Conservation (phyloP, 345 rosid genomes). For the Citrus cavaleriei region DNA sequence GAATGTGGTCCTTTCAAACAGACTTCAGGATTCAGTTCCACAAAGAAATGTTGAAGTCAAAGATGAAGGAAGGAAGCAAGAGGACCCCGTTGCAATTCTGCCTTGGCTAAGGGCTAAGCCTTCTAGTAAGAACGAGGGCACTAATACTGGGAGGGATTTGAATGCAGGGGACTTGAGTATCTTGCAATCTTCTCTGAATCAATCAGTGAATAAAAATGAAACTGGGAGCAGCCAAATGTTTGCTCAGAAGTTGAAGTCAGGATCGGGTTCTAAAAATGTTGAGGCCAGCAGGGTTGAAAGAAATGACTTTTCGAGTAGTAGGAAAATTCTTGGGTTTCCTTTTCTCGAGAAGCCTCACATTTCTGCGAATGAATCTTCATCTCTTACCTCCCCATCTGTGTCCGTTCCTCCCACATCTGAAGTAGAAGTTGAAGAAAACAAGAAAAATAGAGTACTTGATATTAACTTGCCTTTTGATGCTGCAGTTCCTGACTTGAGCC, state of each 20-base stretch:
- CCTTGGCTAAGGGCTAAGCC: slow-evolving; percentile 68
- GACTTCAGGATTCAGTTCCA: slow-evolving; percentile 31
- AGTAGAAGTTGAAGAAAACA: slow-evolving; percentile 30
- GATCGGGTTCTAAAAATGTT: slow-evolving; percentile 33
- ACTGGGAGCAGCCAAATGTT: slow-evolving; percentile 28
- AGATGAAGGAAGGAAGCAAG: slow-evolving; percentile 46
- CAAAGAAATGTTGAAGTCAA: slow-evolving; percentile 29
- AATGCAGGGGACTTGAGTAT: slow-evolving; percentile 29
- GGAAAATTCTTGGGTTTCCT: slow-evolving; percentile 58
- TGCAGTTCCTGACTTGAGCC: slow-evolving; percentile 37
- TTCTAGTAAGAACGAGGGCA: slow-evolving; percentile 31
- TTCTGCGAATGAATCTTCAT: slow-evolving; percentile 36
- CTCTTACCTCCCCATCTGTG: slow-evolving; percentile 34
- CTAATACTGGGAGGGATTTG: slow-evolving; percentile 38
- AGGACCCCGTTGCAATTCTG: slow-evolving; percentile 36
- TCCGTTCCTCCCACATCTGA: slow-evolving; percentile 32
- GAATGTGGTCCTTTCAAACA: slow-evolving; percentile 42
- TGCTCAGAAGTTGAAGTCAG: slow-evolving; percentile 33
- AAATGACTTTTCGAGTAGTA: slow-evolving; percentile 30
- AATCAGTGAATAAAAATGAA: slow-evolving; percentile 33
- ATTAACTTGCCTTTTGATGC: slow-evolving; percentile 81
- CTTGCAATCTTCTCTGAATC: slow-evolving; percentile 33
- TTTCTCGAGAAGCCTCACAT: slow-evolving; percentile 34
- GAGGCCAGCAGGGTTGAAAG: slow-evolving; percentile 31
- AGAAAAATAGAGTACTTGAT: slow-evolving; percentile 49